Percentiles rank a stretch among this genome's conserved stretches.
These are phyloP conservation scores for Panus rudis DNA, from an alignment of 768 basidiomycete genomes.

Conservation along the genomic window DNA sequence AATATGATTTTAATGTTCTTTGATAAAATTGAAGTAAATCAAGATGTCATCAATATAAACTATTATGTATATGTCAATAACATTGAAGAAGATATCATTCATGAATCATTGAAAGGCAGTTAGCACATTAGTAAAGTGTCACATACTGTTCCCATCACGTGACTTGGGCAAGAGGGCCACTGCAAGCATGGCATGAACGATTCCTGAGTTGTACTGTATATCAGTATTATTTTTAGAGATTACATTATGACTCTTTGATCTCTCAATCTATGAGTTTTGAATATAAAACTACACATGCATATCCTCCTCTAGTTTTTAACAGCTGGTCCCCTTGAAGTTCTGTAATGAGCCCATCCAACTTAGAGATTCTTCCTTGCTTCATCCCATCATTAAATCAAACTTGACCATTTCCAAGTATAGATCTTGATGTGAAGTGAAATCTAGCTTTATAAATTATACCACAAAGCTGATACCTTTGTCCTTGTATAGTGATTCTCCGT, in stretches of 20 bases:
- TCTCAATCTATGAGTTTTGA: too few relatives aligned
- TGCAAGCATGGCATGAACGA: too few relatives aligned
- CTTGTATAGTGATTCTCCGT: too few relatives aligned
- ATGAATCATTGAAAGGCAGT: constrained; percentile 9
- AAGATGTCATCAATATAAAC: constrained; percentile 11
- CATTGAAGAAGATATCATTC: constrained; percentile 10
- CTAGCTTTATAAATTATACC: not conserved
- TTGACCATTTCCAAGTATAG: not conserved
- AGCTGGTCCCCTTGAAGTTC: too few relatives aligned
- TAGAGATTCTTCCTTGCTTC: not conserved
- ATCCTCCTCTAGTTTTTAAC: too few relatives aligned
- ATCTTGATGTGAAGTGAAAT: not conserved
- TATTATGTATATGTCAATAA: constrained; percentile 8
- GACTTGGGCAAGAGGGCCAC: too few relatives aligned
- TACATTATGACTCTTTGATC: too few relatives aligned
- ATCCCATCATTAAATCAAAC: not conserved
- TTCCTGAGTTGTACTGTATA: too few relatives aligned
- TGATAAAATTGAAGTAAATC: constrained; percentile 9
- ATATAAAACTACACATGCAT: too few relatives aligned
- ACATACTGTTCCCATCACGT: too few relatives aligned
- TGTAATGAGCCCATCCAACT: not conserved
- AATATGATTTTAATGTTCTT: constrained; percentile 14
- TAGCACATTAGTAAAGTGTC: constrained; percentile 14
- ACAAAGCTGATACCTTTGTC: not conserved
- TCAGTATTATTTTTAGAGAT: too few relatives aligned